Base-by-base conservation (phyloP, 2,329 filamentous ascomycete genomes). In the Xylariaceae sp. region DNA sequence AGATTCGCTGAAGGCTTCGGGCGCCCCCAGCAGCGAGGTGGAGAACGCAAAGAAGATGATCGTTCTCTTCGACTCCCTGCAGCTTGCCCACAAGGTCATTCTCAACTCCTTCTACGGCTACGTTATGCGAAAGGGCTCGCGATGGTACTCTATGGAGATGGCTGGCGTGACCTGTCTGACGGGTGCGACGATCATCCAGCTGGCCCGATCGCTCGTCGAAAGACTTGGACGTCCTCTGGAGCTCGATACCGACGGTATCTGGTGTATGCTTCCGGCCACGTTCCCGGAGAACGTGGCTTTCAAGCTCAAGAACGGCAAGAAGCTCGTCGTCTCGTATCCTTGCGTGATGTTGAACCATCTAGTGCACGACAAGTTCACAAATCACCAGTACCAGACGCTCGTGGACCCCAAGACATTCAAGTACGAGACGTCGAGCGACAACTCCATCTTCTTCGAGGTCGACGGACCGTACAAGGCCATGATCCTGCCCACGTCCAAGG, bases 121-220 rank as follows among this genome's bases (percentile, higher is more conserved):
- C 59, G 92, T 97, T 61, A 98, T 98, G 92, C 77, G 92, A 68
- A 98, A 98, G 61, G 92, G 92, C 23, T 98, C 92, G 26, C 81
- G 92, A 39, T 98, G 92, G 92, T 98, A 98, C 60, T 98, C 92
- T 13, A 83, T 98, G 76, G 92, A 98, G 61, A 98, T 98, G 92
- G 92, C 94, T 12, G 92, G 92, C 53, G 92, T 98, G 4, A 98
- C 92, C 29, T 98, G 92, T 67, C 69, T 98, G 61, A 98, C 92
- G 2, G 92, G 92, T 46, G 92, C 92, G 21, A 86, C 82, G 29
- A 98, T 98, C 59, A 98, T 98, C 60, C 92, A 98, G 58, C 81
- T 98, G 75, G 94, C 92, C 13, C 80, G 90, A 56, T 83, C 92
- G 53, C 75, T 98, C 2, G 90, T 98, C 3, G 92, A 98, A 59